Evolutionary conservation across 1,139 yeast genomes (phyloP).

Genomic region (Diutina pseudorugosa): DNA sequence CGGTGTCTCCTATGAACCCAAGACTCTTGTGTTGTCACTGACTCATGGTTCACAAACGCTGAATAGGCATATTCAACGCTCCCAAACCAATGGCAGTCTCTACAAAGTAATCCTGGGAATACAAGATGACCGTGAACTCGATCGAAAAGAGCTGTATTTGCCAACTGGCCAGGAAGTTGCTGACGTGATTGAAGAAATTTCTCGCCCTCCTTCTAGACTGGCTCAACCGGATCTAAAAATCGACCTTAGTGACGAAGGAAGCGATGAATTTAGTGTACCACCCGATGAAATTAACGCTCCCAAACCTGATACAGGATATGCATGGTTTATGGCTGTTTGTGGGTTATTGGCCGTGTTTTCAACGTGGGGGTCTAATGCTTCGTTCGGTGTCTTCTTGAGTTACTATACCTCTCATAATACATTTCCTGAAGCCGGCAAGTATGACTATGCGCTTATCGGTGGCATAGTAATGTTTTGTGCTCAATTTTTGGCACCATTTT

Average conservation of each 20-base stretch:
- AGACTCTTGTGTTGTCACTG: not conserved
- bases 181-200: not conserved
- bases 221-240: conserved; percentile 12
- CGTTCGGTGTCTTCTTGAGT: conserved; percentile 56
- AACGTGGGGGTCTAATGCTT: conserved; percentile 69
- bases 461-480: conserved; percentile 52
- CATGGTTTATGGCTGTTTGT: conserved; percentile 47
- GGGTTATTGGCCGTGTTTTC: conserved; percentile 30
- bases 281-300: conserved; percentile 4
- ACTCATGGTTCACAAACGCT: not conserved
- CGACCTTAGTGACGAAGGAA: conserved; percentile 7
- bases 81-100: not conserved
- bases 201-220: not conserved
- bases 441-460: conserved; percentile 59
- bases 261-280: conserved; percentile 6
- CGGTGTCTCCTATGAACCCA: not conserved
- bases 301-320: conserved; percentile 50
- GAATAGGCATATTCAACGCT: not conserved
- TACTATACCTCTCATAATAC: conserved; percentile 34
- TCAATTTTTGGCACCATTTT: conserved; percentile 45
- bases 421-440: conserved; percentile 45
- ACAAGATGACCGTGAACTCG: conserved; percentile 19
- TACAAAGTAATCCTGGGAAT: conserved; percentile 19
- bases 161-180: not conserved
- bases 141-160: conserved; percentile 9